Evolutionary conservation across 768 basidiomycete species (phyloP), one percentile per base, ranked within the genome.

Genomic region (Rhizopogon vulgaris): DNA sequence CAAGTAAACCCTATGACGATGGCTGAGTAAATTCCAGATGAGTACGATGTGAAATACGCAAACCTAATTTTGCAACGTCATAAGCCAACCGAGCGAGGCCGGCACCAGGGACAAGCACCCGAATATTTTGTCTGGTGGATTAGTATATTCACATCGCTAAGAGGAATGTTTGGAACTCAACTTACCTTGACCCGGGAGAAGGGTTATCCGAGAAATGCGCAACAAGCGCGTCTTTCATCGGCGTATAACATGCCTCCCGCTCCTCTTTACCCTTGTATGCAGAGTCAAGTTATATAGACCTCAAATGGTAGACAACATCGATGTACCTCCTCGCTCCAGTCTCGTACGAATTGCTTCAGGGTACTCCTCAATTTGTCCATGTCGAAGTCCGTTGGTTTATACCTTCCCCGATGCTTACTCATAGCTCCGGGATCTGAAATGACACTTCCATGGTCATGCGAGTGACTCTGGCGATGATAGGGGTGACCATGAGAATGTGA

Each of bases 341-440:
- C 94, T 11, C 94, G 78, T 9, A 93, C 93, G 48, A 95, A 86
- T 60, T 95, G 93, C 62, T 95, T 91, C 37, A 97, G 69, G 0
- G 94, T 95, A 61, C 91, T 94, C 52, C 93, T 73, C 38, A 98
- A 72, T 63, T 95, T 94, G 64, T 96, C 92, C 83, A 89, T 87
- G 58, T 92, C 87, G 54, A 79, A 79, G 36, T 90, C 87, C 0
- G 78, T 82, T 1, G 83, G 78, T 52, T 71, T 75, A 57, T 76
- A 77, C 45, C 39, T 68, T 60, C 42, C 53, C 43, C 45, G 64
- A 41, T 34, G 58, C 41, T 39, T 55, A 58, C 50, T 41, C 32
- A 28, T 52, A 3, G 39, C 28, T 37, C 38, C 52, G 2, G 60
- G 58, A 42, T 63, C 60, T 4, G 15, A 10, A 2, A 52, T 41